phyloP scores from a whole-genome alignment of 176 grass and related monocot genomes.

The Bolboschoenus planiculmis region DNA sequence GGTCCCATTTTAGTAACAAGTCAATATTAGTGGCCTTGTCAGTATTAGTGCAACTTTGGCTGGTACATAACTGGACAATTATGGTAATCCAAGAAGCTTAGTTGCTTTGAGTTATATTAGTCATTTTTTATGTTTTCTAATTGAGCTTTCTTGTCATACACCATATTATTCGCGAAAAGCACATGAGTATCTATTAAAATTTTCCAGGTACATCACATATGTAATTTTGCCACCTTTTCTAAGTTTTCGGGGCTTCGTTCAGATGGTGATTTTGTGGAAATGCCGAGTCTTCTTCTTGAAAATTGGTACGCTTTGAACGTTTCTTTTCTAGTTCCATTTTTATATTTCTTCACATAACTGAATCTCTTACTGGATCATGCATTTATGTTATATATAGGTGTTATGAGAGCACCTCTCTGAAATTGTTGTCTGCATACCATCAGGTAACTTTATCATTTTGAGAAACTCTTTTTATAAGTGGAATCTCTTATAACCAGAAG shows the following conservation, averaged over 20 bases:
- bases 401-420: slow-evolving; percentile 78
- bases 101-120: not conserved
- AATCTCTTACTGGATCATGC: slow-evolving; percentile 5
- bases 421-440: slow-evolving; percentile 96
- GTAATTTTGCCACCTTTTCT: slow-evolving; percentile 66
- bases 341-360: not conserved
- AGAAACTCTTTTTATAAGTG: not conserved
- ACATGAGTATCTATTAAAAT: slow-evolving; percentile 2
- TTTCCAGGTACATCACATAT: slow-evolving; percentile 84
- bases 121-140: not conserved
- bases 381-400: slow-evolving; percentile 48
- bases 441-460: slow-evolving; percentile 54
- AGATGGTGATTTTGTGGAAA: slow-evolving; percentile 81
- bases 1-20: not conserved
- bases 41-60: not conserved
- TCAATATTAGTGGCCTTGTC: not conserved
- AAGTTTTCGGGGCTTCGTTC: slow-evolving; percentile 68
- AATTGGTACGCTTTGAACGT: slow-evolving; percentile 50
- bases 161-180: not conserved
- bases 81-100: not conserved
- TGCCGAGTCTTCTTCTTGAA: slow-evolving; percentile 81
- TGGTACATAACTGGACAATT: not conserved
- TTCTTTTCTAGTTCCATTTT: slow-evolving; percentile 4
- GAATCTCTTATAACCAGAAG: not conserved
- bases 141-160: not conserved